Evolutionary conservation across 1,284 basidiomycete species (phyloP).

Genomic region (Moesziomyces sp.): DNA sequence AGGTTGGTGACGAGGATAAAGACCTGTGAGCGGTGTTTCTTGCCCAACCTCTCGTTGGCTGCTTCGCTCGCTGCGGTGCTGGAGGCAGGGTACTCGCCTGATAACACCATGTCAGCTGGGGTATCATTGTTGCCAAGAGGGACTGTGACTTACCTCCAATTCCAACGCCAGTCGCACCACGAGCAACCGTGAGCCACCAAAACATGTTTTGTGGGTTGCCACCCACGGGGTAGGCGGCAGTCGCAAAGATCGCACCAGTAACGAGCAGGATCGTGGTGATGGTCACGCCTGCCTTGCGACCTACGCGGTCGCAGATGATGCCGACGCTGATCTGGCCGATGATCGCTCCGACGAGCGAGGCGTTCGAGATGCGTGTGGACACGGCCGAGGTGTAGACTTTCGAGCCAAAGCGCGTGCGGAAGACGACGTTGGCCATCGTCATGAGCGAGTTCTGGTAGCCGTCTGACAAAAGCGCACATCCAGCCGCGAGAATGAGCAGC

Average conservation of each 20-base stretch:
- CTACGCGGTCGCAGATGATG: conserved; percentile 77
- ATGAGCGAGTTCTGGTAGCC: conserved; percentile 75
- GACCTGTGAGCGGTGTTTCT: conserved; percentile 76
- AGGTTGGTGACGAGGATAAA: conserved; percentile 80
- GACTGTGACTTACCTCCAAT: conserved; percentile 71
- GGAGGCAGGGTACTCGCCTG: conserved; percentile 79
- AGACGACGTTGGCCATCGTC: conserved; percentile 59
- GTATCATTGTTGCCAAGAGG: no score
- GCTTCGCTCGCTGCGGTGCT: conserved; percentile 77
- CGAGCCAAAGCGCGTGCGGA: conserved; percentile 55
- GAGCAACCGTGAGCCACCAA: conserved; percentile 80
- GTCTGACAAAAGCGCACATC: conserved; percentile 73
- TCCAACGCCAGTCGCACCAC: conserved; percentile 79
- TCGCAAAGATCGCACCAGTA: conserved; percentile 77
- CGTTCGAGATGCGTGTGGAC: conserved; percentile 79
- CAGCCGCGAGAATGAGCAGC: conserved; percentile 26
- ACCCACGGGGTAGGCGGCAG: conserved; percentile 76
- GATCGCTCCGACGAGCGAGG: conserved; percentile 78
- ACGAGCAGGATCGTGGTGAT: conserved; percentile 78
- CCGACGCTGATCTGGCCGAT: conserved; percentile 77
- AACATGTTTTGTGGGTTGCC: conserved; percentile 74
- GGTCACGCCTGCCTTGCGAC: conserved; percentile 64
- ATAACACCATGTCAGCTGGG: no score
- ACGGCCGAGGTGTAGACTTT: conserved; percentile 74
- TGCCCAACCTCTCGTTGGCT: conserved; percentile 76